Base-by-base conservation (phyloP, 192 early-diverging fungal genomes). In the Backusella morwellensis region DNA sequence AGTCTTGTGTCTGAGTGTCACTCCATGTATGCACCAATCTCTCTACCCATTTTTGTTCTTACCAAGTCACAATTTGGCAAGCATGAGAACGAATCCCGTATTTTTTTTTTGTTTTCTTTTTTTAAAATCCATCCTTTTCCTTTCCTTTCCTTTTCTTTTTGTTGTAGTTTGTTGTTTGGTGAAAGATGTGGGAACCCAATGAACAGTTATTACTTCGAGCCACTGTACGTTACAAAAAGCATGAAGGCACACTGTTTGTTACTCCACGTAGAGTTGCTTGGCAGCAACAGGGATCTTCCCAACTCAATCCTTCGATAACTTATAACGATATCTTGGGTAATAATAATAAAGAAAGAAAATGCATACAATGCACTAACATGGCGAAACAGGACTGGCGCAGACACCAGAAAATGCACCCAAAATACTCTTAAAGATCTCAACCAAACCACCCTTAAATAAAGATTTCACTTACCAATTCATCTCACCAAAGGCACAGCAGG, bases 181-280 rank as follows among this genome's bases (percentile, higher is more conserved):
- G 15, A 29, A 35, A 35, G 35, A 82, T 82, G 80, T 82, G 80
- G 80, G 73, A 82, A 68, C 76, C 80, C 35, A 77, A 82, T 50
- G 80, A 82, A 67, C 76, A 82, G 56, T 68, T 82, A 38, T 63
- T 82, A 29, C 68, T 82, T 67, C 72, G 80, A 63, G 73, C 77
- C 19, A 32, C 66, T n/a, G 74, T 75, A 38, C 35, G 52, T 42
- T 82, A 78, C 66, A 82, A 82, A 56, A 82, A 82, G 66, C 52
- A 78, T 42, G 80, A 82, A 32, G 80, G 80, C 14, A 75, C 80
- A 8, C 59, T 82, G 69, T 82, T 82, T 71, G 80, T 78, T 9
- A 82, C 80, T n/a, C 77, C 77, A 47, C 73, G 74, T 17, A 35
- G 80, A 68, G 77, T 82, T 1, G 74, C 80, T 15, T 82, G 76